Evolutionary conservation across 23 red algal genomes (phyloP).

Genomic region (Gracilaria gracilis): DNA sequence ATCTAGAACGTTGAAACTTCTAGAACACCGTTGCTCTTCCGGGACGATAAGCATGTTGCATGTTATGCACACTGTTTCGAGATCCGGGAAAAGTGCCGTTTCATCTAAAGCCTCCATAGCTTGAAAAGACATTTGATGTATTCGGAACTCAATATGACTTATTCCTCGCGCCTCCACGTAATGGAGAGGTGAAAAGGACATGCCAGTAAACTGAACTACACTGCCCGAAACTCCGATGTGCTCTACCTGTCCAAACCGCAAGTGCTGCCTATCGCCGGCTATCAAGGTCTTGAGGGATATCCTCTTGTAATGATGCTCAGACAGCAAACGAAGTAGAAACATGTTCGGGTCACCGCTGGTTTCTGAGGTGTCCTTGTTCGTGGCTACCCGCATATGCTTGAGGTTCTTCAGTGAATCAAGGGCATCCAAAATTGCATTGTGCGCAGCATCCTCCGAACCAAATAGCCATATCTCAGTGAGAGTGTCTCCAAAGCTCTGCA

Average conservation of each 20-base stretch:
- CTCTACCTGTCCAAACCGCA: constrained; percentile 27
- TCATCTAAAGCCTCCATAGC: constrained; percentile 14
- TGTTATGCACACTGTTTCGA: constrained; percentile 14
- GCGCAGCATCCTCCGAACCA: constrained; percentile 9
- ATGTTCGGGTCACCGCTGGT: constrained; percentile 7
- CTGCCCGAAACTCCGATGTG: background rate
- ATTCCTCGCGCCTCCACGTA: background rate
- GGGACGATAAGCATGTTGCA: background rate
- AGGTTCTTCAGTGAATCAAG: constrained; percentile 2
- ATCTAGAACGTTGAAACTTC: background rate
- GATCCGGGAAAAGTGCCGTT: constrained; percentile 10
- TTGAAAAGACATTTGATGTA: constrained; percentile 22
- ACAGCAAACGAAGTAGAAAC: constrained; percentile 20
- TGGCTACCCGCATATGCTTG: constrained; percentile 20
- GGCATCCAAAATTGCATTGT: constrained; percentile 7
- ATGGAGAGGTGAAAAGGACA: constrained; percentile 2
- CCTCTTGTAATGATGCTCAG: background rate
- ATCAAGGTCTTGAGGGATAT: constrained; percentile 26
- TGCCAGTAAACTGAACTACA: constrained; percentile 15
- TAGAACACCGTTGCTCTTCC: background rate
- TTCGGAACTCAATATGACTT: constrained; percentile 22
- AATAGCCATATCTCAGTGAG: constrained; percentile 23
- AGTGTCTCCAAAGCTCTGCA: constrained; percentile 8
- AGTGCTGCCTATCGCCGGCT: constrained; percentile 5
- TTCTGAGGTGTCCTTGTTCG: background rate